Percentiles rank a stretch among this genome's conserved stretches.
These are phyloP conservation scores for Globisporangium lucens DNA, from an alignment of 352 stramenopile species.

Conservation along the genomic window DNA sequence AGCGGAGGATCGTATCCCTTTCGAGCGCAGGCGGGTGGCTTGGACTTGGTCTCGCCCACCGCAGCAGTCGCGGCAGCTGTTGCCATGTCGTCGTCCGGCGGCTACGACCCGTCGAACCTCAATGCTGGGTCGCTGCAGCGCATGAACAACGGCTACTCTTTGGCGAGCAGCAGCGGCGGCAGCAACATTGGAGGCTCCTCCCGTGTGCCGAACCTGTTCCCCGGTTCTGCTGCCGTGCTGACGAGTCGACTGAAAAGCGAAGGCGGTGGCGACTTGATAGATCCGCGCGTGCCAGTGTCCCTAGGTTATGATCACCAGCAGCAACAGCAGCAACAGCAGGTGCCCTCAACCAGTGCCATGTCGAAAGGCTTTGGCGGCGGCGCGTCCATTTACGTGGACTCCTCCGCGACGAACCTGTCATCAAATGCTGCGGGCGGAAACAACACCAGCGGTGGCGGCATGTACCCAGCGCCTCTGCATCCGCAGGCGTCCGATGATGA, in stretches of 20 bases:
- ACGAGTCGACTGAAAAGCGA: slow-evolving; percentile 13
- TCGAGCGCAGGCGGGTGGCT: neutral
- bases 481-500: neutral
- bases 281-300: slow-evolving; percentile 14
- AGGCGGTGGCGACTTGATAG: slow-evolving; percentile 8
- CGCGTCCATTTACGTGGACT: slow-evolving; percentile 11
- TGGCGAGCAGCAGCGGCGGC: neutral
- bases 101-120: slow-evolving; percentile 14
- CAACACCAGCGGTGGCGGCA: slow-evolving; percentile 4
- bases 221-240: slow-evolving; percentile 15
- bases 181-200: neutral
- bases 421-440: neutral
- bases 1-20: slow-evolving; percentile 5
- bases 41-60: slow-evolving; percentile 18
- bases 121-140: slow-evolving; percentile 12
- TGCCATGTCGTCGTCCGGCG: slow-evolving; percentile 15
- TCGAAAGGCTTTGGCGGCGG: neutral
- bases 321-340: slow-evolving; percentile 13
- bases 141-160: slow-evolving; percentile 18
- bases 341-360: slow-evolving; percentile 1
- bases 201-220: slow-evolving; percentile 15
- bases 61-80: neutral
- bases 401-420: slow-evolving; percentile 1
- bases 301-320: slow-evolving; percentile 12
- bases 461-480: slow-evolving; percentile 1